Percentiles rank a stretch among this genome's conserved stretches.
Conservation (phyloP, 352 stramenopile species). For the Phytopythium delawarense region DNA sequence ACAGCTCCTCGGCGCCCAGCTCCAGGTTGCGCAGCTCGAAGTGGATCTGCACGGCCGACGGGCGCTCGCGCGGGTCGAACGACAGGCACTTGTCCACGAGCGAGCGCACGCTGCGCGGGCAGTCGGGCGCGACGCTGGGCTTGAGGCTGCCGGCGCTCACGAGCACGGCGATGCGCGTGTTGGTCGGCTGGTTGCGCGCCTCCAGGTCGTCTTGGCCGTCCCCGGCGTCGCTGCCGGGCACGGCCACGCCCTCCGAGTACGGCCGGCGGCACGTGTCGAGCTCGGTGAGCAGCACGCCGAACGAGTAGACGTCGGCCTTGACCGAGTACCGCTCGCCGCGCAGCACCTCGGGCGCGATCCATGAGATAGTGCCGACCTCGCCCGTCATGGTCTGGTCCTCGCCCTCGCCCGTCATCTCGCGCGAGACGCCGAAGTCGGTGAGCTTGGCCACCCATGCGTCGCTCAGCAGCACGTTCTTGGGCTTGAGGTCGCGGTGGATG, state of each 20-base stretch:
- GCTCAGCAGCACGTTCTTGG: conserved; percentile 36
- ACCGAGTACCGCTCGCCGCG: conserved; percentile 54
- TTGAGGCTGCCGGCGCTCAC: conserved; percentile 41
- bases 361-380: conserved; percentile 36
- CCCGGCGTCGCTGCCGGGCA: neutral
- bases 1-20: conserved; percentile 5
- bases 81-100: conserved; percentile 54
- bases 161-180: conserved; percentile 51
- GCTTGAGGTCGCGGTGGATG: conserved; percentile 47
- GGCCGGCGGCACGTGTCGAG: conserved; percentile 40
- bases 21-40: conserved; percentile 40
- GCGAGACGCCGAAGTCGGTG: conserved; percentile 21
- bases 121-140: conserved; percentile 42
- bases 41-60: conserved; percentile 64
- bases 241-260: conserved; percentile 6
- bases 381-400: conserved; percentile 38
- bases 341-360: conserved; percentile 61
- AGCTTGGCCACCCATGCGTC: conserved; percentile 19
- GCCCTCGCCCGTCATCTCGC: conserved; percentile 12
- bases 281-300: conserved; percentile 59
- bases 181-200: conserved; percentile 20
- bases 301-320: conserved; percentile 73
- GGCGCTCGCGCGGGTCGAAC: conserved; percentile 49
- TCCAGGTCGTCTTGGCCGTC: conserved; percentile 14
- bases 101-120: conserved; percentile 36